phyloP scores from a whole-genome alignment of 805 yeast species.

The Candida nonsorbophila region DNA sequence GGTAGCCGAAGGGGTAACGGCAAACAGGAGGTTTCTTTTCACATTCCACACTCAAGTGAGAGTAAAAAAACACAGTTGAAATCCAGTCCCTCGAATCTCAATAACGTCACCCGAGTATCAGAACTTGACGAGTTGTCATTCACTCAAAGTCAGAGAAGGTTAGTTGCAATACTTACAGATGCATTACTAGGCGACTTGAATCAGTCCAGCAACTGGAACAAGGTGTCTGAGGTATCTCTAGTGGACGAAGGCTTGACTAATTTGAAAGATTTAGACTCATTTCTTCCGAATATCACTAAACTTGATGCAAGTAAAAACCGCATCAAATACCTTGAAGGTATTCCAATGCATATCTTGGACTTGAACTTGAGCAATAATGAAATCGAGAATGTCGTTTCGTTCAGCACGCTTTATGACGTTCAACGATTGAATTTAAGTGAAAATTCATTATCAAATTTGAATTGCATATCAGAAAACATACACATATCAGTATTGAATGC shows the following conservation, averaged over 20 bases:
- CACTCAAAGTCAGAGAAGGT: slow-evolving; percentile 37
- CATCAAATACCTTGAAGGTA: slow-evolving; percentile 40
- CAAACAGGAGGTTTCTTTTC: slow-evolving; percentile 35
- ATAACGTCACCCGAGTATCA: slow-evolving; percentile 38
- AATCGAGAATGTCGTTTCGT: slow-evolving; percentile 37
- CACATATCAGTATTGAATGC: slow-evolving; percentile 40
- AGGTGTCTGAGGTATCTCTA: slow-evolving; percentile 31
- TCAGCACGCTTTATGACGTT: slow-evolving; percentile 33
- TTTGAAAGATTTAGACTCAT: slow-evolving; percentile 37
- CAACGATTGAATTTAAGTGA: slow-evolving; percentile 36
- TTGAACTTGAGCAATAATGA: slow-evolving; percentile 34
- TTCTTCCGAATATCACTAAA: slow-evolving; percentile 38
- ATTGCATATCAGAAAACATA: slow-evolving; percentile 30
- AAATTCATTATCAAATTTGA: slow-evolving; percentile 32
- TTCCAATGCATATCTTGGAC: slow-evolving; percentile 35
- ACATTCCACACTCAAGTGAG: slow-evolving; percentile 21
- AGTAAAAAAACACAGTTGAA: slow-evolving; percentile 10
- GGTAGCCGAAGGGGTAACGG: slow-evolving; percentile 5
- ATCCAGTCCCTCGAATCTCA: slow-evolving; percentile 6
- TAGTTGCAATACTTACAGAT: slow-evolving; percentile 44
- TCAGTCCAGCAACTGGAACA: slow-evolving; percentile 37
- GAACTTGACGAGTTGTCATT: slow-evolving; percentile 42
- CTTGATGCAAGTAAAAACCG: slow-evolving; percentile 39
- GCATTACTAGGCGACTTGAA: slow-evolving; percentile 20
- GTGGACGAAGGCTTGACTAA: slow-evolving; percentile 29